Evolutionary conservation across 2,329 filamentous ascomycete genomes (phyloP).

Genomic region (Fusarium scirpi): DNA sequence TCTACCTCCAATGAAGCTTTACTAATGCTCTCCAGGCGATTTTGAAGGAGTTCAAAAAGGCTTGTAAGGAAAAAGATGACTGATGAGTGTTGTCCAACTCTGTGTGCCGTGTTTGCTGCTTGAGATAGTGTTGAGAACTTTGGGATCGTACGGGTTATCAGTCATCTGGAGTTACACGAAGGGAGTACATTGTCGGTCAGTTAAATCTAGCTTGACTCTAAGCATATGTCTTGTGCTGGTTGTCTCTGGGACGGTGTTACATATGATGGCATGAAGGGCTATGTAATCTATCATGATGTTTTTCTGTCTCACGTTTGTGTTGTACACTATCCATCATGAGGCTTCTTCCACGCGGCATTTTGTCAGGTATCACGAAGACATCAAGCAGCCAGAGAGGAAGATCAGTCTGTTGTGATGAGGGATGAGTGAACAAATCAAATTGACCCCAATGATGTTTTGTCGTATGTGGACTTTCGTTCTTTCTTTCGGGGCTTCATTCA

Average conservation of each 20-base stretch:
- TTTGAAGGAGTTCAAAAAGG: constrained; percentile 41
- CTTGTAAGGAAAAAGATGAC: constrained; percentile 29
- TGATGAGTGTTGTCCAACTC: neutral
- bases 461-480: neutral
- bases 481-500: neutral
- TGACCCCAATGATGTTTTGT: neutral
- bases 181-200: neutral
- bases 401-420: too few species aligned
- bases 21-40: constrained; percentile 31
- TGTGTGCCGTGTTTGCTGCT: neutral
- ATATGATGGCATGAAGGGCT: neutral
- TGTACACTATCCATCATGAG: neutral
- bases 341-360: neutral
- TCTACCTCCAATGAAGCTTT: neutral
- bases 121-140: neutral
- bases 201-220: neutral
- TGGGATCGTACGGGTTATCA: neutral
- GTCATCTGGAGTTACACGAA: neutral
- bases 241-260: neutral
- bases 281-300: neutral
- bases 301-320: neutral
- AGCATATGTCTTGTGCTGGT: neutral
- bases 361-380: neutral
- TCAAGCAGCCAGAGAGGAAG: neutral
- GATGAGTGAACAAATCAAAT: neutral